phyloP scores from a whole-genome alignment of 1,284 basidiomycete species.

The Boletus sp. region DNA sequence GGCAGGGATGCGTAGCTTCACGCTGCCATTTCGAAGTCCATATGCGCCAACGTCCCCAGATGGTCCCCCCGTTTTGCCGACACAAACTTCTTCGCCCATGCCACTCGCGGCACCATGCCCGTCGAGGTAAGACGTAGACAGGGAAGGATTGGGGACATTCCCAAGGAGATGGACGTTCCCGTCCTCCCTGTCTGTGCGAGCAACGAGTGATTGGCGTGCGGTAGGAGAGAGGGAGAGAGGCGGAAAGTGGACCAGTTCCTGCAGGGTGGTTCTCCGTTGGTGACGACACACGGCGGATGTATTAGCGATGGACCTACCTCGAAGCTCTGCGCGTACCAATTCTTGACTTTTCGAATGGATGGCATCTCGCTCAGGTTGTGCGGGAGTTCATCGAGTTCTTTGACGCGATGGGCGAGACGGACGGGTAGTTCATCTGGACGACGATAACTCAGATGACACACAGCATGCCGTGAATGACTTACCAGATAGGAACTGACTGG shows the following conservation, averaged over 20 bases:
- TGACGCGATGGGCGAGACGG: slow-evolving; percentile 93
- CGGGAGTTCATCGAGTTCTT: slow-evolving; percentile 95
- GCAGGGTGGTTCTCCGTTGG: slow-evolving; percentile 9
- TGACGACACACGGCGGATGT: neutral
- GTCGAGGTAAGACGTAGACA: slow-evolving; percentile 33
- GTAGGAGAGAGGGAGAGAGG: slow-evolving; percentile 69
- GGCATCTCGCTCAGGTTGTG: slow-evolving; percentile 93
- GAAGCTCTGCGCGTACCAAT: slow-evolving; percentile 99
- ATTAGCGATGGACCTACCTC: slow-evolving; percentile 59
- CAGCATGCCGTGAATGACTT: slow-evolving; percentile 5
- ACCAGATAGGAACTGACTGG: slow-evolving; percentile 37
- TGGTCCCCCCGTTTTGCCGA: slow-evolving; percentile 13
- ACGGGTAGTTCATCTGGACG: slow-evolving; percentile 75
- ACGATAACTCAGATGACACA: neutral
- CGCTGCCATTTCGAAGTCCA: slow-evolving; percentile 41
- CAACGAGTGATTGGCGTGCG: slow-evolving; percentile 70
- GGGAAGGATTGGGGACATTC: slow-evolving; percentile 72
- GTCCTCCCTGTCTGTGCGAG: slow-evolving; percentile 42
- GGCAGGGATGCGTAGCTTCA: slow-evolving; percentile 74
- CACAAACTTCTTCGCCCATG: slow-evolving; percentile 12
- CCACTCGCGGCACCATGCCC: slow-evolving; percentile 22
- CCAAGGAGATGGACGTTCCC: slow-evolving; percentile 54
- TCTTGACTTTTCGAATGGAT: slow-evolving; percentile 93
- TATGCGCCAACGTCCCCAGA: slow-evolving; percentile 35
- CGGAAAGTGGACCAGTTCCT: slow-evolving; percentile 91